Percentiles rank a stretch among this genome's conserved stretches.
Evolutionary conservation across 2,329 filamentous ascomycete genomes (phyloP).

Genomic region (Colletotrichum tamarilloi): DNA sequence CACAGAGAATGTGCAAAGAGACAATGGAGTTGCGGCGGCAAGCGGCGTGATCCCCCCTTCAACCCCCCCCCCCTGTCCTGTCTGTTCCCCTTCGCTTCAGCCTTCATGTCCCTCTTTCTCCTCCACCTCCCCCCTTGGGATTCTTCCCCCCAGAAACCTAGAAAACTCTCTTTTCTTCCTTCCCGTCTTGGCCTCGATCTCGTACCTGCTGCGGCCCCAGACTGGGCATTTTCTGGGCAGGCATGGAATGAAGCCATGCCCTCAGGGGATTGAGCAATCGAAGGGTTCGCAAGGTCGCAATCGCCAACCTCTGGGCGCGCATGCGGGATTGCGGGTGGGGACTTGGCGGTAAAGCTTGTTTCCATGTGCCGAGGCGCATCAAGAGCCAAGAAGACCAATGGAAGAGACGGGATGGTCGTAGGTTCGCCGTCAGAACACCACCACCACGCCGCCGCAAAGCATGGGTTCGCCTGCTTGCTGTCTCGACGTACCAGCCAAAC

Average conservation of each 20-base stretch:
- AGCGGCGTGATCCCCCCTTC: neutral
- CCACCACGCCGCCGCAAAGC: neutral
- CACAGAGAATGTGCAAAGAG: slow-evolving; percentile 8
- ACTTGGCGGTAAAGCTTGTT: slow-evolving; percentile 37
- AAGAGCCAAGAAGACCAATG: neutral
- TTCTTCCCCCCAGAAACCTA: neutral
- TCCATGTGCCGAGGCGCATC: slow-evolving; percentile 29
- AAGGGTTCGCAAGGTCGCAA: neutral
- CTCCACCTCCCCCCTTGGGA: neutral
- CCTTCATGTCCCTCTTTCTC: neutral
- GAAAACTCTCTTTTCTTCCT: neutral
- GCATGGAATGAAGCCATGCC: neutral
- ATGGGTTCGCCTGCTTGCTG: slow-evolving; percentile 13
- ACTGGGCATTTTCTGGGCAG: slow-evolving; percentile 10
- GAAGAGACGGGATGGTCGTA: neutral
- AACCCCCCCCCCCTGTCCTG: neutral
- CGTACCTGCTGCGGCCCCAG: slow-evolving; percentile 22
- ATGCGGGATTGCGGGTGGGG: slow-evolving; percentile 29
- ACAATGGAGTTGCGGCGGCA: neutral
- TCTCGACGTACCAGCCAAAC: neutral
- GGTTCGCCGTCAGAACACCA: neutral
- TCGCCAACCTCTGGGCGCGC: slow-evolving; percentile 4
- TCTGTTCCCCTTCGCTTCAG: neutral
- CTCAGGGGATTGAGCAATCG: slow-evolving; percentile 1
- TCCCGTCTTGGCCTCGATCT: slow-evolving; percentile 34